Percentiles rank a stretch among this genome's conserved stretches.
phyloP scores from a whole-genome alignment of 345 rosid species.

The Moricandia moricandioides region DNA sequence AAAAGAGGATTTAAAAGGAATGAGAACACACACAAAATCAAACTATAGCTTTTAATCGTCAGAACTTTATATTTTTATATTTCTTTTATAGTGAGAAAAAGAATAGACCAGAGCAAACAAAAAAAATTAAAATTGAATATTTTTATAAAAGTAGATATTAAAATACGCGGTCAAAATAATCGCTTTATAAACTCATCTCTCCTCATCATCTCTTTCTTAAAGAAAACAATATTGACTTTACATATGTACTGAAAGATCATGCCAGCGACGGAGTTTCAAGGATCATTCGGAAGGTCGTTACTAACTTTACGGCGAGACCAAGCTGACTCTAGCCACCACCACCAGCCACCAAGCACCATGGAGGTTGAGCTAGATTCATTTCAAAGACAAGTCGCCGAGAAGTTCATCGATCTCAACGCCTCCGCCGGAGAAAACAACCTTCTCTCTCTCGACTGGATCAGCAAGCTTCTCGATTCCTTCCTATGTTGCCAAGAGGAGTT shows the following conservation, averaged over 20 bases:
- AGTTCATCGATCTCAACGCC: slow-evolving; percentile 50
- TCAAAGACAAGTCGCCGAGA: slow-evolving; percentile 57
- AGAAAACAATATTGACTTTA: not conserved
- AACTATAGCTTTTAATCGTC: not conserved
- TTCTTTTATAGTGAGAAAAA: not conserved
- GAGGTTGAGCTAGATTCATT: slow-evolving; percentile 59
- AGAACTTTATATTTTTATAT: not conserved
- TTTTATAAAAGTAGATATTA: slow-evolving; percentile 9
- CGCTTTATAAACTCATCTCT: slow-evolving; percentile 32
- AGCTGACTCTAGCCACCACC: slow-evolving; percentile 25
- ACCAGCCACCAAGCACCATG: slow-evolving; percentile 30
- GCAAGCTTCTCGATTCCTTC: slow-evolving; percentile 53
- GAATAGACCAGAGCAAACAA: not conserved
- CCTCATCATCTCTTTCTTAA: slow-evolving; percentile 15
- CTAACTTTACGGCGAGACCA: slow-evolving; percentile 51
- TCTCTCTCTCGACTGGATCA: slow-evolving; percentile 63
- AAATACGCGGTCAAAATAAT: slow-evolving; percentile 36
- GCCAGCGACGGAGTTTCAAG: slow-evolving; percentile 66
- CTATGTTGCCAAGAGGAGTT: slow-evolving; percentile 68
- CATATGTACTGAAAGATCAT: slow-evolving; percentile 32
- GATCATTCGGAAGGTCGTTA: slow-evolving; percentile 51
- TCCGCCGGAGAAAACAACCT: slow-evolving; percentile 36
- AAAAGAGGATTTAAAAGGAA: slow-evolving; percentile 2
- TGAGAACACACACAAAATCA: slow-evolving; percentile 11
- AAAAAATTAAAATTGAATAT: slow-evolving; percentile 3